phyloP scores from a whole-genome alignment of 2,329 filamentous ascomycete species.

The Hypoxylon sp. region DNA sequence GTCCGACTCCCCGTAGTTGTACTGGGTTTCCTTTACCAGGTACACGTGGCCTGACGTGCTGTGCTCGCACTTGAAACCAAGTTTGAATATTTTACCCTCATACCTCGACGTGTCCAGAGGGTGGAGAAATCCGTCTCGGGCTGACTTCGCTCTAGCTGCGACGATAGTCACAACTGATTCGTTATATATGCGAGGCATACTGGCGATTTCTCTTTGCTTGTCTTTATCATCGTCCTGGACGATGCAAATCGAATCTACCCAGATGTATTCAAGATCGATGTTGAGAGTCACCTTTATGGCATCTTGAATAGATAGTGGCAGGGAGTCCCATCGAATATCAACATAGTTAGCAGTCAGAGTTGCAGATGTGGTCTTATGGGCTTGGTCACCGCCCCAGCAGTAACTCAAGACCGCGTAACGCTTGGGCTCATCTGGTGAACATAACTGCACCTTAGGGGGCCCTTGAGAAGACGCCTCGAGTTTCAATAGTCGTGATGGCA shows the following conservation, averaged over 20 bases:
- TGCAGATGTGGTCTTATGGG: background rate
- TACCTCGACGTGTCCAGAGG: background rate
- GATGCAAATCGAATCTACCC: slow-evolving; percentile 24
- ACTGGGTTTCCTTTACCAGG: background rate
- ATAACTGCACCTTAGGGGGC: background rate
- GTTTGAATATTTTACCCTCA: background rate
- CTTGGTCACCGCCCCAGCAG: background rate
- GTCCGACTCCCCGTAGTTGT: background rate
- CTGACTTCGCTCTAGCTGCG: background rate
- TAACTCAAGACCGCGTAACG: background rate
- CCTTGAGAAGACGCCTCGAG: background rate
- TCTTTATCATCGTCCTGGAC: slow-evolving; percentile 10
- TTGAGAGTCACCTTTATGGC: slow-evolving; percentile 4
- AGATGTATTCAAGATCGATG: slow-evolving; percentile 12
- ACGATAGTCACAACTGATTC: background rate
- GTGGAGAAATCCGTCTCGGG: background rate
- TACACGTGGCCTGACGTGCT: background rate
- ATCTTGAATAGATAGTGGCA: slow-evolving; percentile 3
- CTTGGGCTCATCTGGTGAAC: background rate
- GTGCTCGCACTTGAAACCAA: background rate
- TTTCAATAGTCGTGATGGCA: background rate
- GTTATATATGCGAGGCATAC: background rate
- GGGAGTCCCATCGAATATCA: background rate
- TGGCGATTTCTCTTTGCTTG: background rate
- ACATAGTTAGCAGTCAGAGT: background rate